phyloP scores from a whole-genome alignment of 2,329 filamentous ascomycete species.

The Thyridium curvatum region DNA sequence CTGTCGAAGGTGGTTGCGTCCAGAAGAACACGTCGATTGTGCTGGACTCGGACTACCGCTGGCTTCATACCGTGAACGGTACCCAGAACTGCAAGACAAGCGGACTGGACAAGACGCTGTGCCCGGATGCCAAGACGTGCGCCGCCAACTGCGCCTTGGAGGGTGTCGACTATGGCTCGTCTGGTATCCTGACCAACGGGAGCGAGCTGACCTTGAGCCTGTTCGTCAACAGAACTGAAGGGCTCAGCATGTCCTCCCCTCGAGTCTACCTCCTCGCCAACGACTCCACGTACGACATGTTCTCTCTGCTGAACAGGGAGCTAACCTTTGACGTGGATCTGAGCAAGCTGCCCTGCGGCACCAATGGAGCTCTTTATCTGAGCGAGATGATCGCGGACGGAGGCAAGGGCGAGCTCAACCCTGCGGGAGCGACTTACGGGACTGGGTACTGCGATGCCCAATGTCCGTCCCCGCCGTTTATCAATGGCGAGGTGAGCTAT shows the following conservation, averaged over 20 bases:
- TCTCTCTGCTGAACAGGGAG: slow-evolving; percentile 55
- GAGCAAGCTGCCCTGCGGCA: slow-evolving; percentile 53
- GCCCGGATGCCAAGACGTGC: slow-evolving; percentile 41
- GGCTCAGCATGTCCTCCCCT: slow-evolving; percentile 20
- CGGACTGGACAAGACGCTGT: slow-evolving; percentile 32
- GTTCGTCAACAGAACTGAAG: slow-evolving; percentile 20
- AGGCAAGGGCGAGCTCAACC: slow-evolving; percentile 37
- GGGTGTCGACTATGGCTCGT: slow-evolving; percentile 37
- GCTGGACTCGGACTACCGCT: slow-evolving; percentile 37
- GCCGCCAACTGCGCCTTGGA: slow-evolving; percentile 47
- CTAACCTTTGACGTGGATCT: slow-evolving; percentile 60
- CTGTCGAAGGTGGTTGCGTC: slow-evolving; percentile 40
- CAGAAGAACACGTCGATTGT: slow-evolving; percentile 40
- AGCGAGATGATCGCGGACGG: slow-evolving; percentile 54
- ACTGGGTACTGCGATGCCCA: slow-evolving; percentile 31
- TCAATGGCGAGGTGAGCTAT: slow-evolving; percentile 26
- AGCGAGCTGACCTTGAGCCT: slow-evolving; percentile 30
- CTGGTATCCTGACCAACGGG: slow-evolving; percentile 22
- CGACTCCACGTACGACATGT: slow-evolving; percentile 44
- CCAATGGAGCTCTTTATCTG: slow-evolving; percentile 59
- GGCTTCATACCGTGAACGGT: slow-evolving; percentile 30
- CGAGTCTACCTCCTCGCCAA: slow-evolving; percentile 53
- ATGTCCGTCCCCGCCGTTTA: slow-evolving; percentile 26
- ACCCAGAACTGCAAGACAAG: slow-evolving; percentile 24
- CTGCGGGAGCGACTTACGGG: slow-evolving; percentile 27